Conservation (phyloP, 148 eudicot species). For the Limonium bicolor region DNA sequence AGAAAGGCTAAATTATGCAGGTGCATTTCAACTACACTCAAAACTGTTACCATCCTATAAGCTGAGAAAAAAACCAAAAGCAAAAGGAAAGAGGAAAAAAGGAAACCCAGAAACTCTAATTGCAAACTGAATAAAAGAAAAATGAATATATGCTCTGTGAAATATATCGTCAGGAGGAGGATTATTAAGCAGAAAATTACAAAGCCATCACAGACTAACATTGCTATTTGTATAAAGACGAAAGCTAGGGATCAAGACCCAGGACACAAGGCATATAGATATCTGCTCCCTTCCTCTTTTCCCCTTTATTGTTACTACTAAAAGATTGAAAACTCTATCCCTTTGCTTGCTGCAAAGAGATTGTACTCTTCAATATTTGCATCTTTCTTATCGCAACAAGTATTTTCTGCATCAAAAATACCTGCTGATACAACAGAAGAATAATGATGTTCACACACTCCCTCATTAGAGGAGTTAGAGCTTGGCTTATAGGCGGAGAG, state of each 20-base stretch:
- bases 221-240: constrained; percentile 3
- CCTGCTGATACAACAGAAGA: constrained; percentile 10
- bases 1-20: too few species aligned
- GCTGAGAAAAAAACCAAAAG: too few species aligned
- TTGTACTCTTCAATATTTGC: constrained; percentile 65
- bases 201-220: constrained; percentile 1
- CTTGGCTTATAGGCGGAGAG: constrained; percentile 28
- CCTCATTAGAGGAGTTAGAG: constrained; percentile 28
- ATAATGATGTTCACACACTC: constrained; percentile 14
- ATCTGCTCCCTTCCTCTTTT: constrained; percentile 21
- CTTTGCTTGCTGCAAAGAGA: constrained; percentile 77
- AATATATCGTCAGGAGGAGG: background rate
- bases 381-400: constrained; percentile 38
- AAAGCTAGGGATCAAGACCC: constrained; percentile 22
- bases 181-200: constrained; percentile 1
- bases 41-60: too few species aligned
- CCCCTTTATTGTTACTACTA: constrained; percentile 27
- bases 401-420: constrained; percentile 22
- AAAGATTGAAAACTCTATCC: constrained; percentile 67
- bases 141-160: background rate
- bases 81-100: too few species aligned
- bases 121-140: background rate
- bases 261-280: constrained; percentile 2
- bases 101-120: too few species aligned
- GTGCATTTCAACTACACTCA: too few species aligned